Evolutionary conservation across 192 early-diverging fungal genomes (phyloP).

Genomic region (Pilobolus umbonatus): DNA sequence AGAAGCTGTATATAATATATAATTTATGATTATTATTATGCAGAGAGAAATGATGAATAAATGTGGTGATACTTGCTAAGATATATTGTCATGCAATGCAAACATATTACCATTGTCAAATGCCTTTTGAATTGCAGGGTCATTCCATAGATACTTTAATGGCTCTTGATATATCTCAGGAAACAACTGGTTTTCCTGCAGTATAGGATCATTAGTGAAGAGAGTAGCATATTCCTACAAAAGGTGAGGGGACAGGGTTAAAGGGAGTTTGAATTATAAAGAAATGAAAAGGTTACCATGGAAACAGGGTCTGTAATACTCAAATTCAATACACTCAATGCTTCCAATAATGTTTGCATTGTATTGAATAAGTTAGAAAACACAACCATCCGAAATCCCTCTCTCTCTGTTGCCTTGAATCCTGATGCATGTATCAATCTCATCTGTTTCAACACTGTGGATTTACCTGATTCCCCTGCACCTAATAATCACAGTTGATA

Average conservation of each 20-base stretch:
- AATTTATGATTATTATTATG: background rate
- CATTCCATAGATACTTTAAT: conserved; percentile 44
- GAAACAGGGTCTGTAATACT: background rate
- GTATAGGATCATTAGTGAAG: conserved; percentile 33
- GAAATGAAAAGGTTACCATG: background rate
- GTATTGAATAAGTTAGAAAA: conserved; percentile 43
- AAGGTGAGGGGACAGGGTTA: background rate
- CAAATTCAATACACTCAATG: conserved; percentile 16
- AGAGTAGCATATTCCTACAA: conserved; percentile 29
- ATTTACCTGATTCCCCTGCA: conserved; percentile 62
- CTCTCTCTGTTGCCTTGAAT: conserved; percentile 39
- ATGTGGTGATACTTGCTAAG: conserved; percentile 37
- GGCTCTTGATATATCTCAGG: conserved; percentile 38
- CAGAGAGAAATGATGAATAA: background rate
- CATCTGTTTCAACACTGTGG: conserved; percentile 59
- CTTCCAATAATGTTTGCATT: conserved; percentile 47
- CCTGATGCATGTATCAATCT: conserved; percentile 51
- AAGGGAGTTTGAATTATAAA: background rate
- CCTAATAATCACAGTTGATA: conserved; percentile 27
- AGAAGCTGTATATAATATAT: conserved; percentile 37
- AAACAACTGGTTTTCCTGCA: conserved; percentile 36
- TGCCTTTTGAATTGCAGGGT: conserved; percentile 37
- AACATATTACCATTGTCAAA: conserved; percentile 40
- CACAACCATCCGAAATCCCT: conserved; percentile 42
- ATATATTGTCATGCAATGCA: conserved; percentile 48